These are phyloP conservation scores for Colletotrichum musicola DNA, from an alignment of 2,329 filamentous ascomycete species.

Conservation along the genomic window DNA sequence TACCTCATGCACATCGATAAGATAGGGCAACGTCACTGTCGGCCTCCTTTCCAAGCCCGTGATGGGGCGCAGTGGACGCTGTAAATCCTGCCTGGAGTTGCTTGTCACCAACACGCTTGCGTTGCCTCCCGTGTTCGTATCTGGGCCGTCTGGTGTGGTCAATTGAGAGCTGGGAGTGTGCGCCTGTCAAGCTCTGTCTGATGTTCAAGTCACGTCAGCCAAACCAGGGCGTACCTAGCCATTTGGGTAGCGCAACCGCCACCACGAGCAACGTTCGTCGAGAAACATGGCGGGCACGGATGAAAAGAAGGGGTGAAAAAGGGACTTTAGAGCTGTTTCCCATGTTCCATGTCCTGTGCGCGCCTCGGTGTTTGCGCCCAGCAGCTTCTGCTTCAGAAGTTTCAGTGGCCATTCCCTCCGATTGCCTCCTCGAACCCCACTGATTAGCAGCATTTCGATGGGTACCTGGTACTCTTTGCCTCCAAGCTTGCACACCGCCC, in stretches of 20 bases:
- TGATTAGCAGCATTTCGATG: conserved; percentile 10
- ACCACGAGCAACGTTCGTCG: conserved; percentile 21
- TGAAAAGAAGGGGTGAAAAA: conserved; percentile 7
- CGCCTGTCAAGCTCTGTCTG: neutral
- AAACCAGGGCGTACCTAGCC: too few species aligned
- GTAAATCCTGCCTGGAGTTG: neutral
- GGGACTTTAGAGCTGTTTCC: conserved; percentile 23
- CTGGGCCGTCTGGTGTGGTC: neutral
- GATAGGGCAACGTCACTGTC: conserved; percentile 24
- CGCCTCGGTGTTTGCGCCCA: neutral
- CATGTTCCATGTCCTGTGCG: conserved; percentile 26
- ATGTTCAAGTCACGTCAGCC: too few species aligned
- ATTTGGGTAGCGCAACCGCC: conserved; percentile 3
- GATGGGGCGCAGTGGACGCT: conserved; percentile 5
- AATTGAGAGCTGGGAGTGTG: conserved; percentile 12
- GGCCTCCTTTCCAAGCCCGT: conserved; percentile 13
- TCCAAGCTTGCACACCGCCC: conserved; percentile 33
- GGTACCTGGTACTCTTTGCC: conserved; percentile 17
- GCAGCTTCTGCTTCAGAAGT: neutral
- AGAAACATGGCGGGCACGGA: conserved; percentile 19
- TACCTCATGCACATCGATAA: conserved; percentile 22
- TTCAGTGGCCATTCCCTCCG: conserved; percentile 8
- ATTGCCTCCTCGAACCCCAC: conserved; percentile 1
- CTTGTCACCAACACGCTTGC: neutral
- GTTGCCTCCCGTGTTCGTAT: conserved; percentile 1